Conservation (phyloP, 2,329 filamentous ascomycete species). For the Neofusicoccum sp. region DNA sequence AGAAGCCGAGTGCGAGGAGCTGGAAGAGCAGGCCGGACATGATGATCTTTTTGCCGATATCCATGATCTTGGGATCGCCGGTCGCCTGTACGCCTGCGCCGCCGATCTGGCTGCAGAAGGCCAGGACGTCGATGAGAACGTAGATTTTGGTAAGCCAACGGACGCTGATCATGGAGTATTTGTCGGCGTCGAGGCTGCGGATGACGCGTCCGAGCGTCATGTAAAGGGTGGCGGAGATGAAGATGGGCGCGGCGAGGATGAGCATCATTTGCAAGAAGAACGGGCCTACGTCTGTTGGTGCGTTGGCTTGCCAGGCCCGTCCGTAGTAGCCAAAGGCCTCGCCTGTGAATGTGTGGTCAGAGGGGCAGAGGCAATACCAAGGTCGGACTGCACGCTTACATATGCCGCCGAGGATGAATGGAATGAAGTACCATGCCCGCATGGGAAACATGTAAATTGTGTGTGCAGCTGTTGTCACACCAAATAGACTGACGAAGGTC, state of each 20-base stretch:
- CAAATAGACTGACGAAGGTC: too few relatives aligned
- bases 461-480: too few relatives aligned
- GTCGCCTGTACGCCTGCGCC: slow-evolving; percentile 23
- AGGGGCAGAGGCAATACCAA: slow-evolving; percentile 19
- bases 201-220: slow-evolving; percentile 45
- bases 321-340: slow-evolving; percentile 53
- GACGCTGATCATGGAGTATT: background rate
- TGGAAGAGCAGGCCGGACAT: slow-evolving; percentile 52
- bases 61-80: slow-evolving; percentile 4
- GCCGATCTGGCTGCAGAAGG: slow-evolving; percentile 24
- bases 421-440: slow-evolving; percentile 51
- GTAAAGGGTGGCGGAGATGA: slow-evolving; percentile 48
- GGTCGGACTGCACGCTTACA: slow-evolving; percentile 37
- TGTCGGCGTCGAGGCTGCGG: slow-evolving; percentile 29
- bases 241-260: slow-evolving; percentile 45
- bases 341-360: slow-evolving; percentile 33
- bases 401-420: slow-evolving; percentile 50
- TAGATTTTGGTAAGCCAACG: slow-evolving; percentile 22
- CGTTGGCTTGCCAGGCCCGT: slow-evolving; percentile 28
- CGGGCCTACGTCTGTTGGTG: slow-evolving; percentile 33
- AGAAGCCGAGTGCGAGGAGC: slow-evolving; percentile 50
- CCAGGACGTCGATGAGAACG: slow-evolving; percentile 24
- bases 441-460: slow-evolving; percentile 36
- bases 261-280: slow-evolving; percentile 47
- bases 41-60: slow-evolving; percentile 43